Conservation (phyloP, 2,329 filamentous ascomycete species). For the Gliomastix tumulicola region DNA sequence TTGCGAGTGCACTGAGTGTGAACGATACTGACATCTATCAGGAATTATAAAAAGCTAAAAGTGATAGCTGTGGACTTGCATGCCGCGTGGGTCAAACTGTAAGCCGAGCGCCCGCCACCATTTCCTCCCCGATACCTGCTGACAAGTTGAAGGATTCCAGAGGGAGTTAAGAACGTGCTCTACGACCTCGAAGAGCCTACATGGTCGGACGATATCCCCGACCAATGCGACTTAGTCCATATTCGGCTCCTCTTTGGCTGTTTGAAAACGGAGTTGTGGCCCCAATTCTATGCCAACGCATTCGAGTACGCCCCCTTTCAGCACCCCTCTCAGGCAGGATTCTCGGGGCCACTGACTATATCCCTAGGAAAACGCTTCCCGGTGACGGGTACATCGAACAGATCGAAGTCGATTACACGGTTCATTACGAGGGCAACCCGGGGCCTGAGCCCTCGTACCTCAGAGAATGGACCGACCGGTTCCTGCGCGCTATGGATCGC, state of each 20-base stretch:
- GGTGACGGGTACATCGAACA: slow-evolving; percentile 75
- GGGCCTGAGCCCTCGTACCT: slow-evolving; percentile 51
- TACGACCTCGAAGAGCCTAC: slow-evolving; percentile 67
- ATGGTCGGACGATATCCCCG: slow-evolving; percentile 47
- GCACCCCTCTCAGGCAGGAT: no score
- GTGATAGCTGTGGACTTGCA: no score
- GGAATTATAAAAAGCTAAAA: no score
- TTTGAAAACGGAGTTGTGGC: slow-evolving; percentile 62
- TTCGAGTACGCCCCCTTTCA: slow-evolving; percentile 43
- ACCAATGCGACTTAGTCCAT: slow-evolving; percentile 74
- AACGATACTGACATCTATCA: no score
- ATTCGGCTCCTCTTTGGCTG: slow-evolving; percentile 73
- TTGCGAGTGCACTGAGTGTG: no score
- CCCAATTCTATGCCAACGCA: slow-evolving; percentile 63
- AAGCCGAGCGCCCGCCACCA: no score
- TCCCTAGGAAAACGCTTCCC: slow-evolving; percentile 64
- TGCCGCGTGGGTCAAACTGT: no score
- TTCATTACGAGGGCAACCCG: slow-evolving; percentile 56
- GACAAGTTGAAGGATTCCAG: no score
- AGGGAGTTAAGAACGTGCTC: no score
- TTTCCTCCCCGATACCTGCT: no score
- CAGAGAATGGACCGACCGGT: slow-evolving; percentile 60
- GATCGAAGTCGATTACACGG: slow-evolving; percentile 79
- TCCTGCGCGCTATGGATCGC: slow-evolving; percentile 61
- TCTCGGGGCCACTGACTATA: no score